A percentile compares a stretch with the other conserved stretches of the same genome.
phyloP scores from a whole-genome alignment of 2,329 filamentous ascomycete species.

The Botrytis hyacinthi region DNA sequence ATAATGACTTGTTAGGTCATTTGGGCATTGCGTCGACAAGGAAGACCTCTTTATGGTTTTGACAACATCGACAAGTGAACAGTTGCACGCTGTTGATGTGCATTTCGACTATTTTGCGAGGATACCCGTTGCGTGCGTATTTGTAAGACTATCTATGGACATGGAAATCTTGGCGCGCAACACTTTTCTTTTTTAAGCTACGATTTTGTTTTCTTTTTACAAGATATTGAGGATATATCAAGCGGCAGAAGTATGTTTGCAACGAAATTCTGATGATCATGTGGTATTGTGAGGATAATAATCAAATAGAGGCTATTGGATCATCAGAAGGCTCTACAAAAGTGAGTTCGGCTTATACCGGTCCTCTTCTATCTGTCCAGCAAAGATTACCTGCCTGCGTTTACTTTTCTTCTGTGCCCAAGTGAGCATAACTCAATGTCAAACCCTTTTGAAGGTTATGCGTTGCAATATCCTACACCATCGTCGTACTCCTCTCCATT shows the following conservation, averaged over 20 bases:
- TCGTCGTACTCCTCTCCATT: background rate
- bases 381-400: background rate
- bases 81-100: background rate
- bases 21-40: slow-evolving; percentile 48
- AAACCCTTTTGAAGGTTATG: background rate
- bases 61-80: slow-evolving; percentile 41
- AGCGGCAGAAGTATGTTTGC: background rate
- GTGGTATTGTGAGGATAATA: background rate
- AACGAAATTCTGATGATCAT: background rate
- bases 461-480: background rate
- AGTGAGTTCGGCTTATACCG: background rate
- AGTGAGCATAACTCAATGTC: background rate
- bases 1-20: slow-evolving; percentile 49
- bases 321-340: background rate
- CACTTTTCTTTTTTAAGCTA: background rate
- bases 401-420: background rate
- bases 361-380: too few species aligned
- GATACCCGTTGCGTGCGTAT: slow-evolving; percentile 7
- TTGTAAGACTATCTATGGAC: background rate
- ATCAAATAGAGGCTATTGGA: background rate
- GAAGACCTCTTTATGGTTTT: slow-evolving; percentile 58
- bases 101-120: background rate
- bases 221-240: background rate
- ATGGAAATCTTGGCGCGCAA: background rate
- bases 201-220: background rate